Evolutionary conservation across 2,329 filamentous ascomycete genomes (phyloP).

Genomic region (Trichoderma sp.): DNA sequence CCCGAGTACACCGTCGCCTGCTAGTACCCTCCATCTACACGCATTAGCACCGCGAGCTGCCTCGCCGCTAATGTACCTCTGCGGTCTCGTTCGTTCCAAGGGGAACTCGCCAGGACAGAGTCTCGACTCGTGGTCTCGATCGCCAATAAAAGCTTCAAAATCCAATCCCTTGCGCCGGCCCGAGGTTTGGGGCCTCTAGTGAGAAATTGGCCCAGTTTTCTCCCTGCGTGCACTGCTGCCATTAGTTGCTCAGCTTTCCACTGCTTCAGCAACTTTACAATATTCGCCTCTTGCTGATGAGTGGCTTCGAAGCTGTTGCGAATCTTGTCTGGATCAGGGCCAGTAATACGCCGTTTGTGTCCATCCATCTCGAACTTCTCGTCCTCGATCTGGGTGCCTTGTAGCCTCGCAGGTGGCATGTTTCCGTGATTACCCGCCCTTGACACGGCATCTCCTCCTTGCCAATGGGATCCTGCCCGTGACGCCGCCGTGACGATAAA

Average conservation of each 20-base stretch:
- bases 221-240: background rate
- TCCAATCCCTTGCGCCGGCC: background rate
- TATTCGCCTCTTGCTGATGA: background rate
- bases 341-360: background rate
- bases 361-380: background rate
- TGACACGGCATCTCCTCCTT: background rate
- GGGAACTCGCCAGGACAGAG: background rate
- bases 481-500: slow-evolving; percentile 8
- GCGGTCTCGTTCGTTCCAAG: background rate
- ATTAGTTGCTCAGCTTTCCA: background rate
- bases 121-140: background rate
- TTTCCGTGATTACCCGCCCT: slow-evolving; percentile 7
- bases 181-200: background rate
- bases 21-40: slow-evolving; percentile 5
- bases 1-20: background rate
- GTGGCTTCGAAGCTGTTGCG: background rate
- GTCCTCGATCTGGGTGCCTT: background rate
- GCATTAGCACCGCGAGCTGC: background rate
- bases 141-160: background rate
- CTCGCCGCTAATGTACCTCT: background rate
- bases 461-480: background rate
- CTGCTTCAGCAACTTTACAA: background rate
- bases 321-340: background rate
- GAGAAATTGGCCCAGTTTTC: background rate
- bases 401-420: background rate